Conservation (phyloP, 805 yeast species). For the Jamesozyma rosinii region DNA sequence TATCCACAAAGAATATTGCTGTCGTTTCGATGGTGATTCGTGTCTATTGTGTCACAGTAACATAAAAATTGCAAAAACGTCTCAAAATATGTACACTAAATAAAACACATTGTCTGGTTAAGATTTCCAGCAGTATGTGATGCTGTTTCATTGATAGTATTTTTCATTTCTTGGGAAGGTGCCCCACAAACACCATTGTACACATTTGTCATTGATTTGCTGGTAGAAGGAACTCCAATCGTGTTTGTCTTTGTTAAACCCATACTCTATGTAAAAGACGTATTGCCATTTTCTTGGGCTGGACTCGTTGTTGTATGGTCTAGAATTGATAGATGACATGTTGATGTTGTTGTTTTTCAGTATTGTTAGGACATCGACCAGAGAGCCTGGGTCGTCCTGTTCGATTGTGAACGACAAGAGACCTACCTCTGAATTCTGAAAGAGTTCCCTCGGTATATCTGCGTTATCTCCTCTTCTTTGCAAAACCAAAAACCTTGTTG, state of each 20-base stretch:
- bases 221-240: constrained; percentile 30
- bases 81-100: too few species aligned
- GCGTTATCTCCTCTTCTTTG: constrained; percentile 31
- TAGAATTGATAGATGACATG: constrained; percentile 61
- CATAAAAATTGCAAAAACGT: too few species aligned
- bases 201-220: constrained; percentile 38
- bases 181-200: constrained; percentile 52
- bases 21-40: neutral
- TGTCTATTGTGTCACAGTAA: neutral
- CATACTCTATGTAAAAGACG: constrained; percentile 65
- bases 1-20: neutral
- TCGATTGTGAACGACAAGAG: constrained; percentile 57
- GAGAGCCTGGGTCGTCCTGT: constrained; percentile 63
- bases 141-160: constrained; percentile 24
- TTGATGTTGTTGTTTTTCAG: constrained; percentile 51
- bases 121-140: too few species aligned
- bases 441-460: neutral
- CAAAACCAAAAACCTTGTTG: constrained; percentile 75
- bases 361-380: constrained; percentile 53
- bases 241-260: constrained; percentile 24
- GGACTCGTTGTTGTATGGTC: constrained; percentile 45
- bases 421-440: constrained; percentile 30
- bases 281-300: constrained; percentile 54
- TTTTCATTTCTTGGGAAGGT: constrained; percentile 40
- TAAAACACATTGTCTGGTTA: too few species aligned